Evolutionary conservation across 345 rosid species (phyloP).

Genomic region (Dipteronia dyeriana): DNA sequence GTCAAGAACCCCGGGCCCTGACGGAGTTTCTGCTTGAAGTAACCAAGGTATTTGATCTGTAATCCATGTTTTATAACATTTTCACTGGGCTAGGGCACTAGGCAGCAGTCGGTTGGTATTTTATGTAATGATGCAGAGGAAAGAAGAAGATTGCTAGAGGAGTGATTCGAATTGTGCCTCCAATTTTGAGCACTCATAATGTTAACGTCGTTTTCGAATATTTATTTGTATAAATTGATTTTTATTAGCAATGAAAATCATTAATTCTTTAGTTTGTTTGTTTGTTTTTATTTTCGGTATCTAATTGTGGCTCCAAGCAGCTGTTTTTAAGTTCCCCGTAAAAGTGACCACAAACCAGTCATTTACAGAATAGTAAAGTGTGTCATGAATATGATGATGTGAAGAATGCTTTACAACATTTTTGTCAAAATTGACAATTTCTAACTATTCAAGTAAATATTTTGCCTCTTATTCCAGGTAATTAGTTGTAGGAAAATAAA

Average conservation of each 20-base stretch:
- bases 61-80: neutral
- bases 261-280: neutral
- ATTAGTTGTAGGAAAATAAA: no score
- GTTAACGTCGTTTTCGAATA: neutral
- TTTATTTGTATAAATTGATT: constrained; percentile 14
- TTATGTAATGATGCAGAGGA: neutral
- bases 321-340: neutral
- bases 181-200: neutral
- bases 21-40: constrained; percentile 18
- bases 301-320: neutral
- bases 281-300: neutral
- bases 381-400: no score
- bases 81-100: neutral
- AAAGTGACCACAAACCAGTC: no score
- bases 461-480: no score
- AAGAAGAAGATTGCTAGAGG: neutral
- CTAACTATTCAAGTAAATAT: no score
- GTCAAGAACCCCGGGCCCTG: neutral
- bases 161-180: neutral
- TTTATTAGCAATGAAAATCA: neutral
- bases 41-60: neutral
- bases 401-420: no score
- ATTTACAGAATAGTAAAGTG: no score
- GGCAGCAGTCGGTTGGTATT: neutral
- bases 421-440: no score